Conservation (phyloP, 768 basidiomycete genomes). For the Panaeolus cyanescens region DNA sequence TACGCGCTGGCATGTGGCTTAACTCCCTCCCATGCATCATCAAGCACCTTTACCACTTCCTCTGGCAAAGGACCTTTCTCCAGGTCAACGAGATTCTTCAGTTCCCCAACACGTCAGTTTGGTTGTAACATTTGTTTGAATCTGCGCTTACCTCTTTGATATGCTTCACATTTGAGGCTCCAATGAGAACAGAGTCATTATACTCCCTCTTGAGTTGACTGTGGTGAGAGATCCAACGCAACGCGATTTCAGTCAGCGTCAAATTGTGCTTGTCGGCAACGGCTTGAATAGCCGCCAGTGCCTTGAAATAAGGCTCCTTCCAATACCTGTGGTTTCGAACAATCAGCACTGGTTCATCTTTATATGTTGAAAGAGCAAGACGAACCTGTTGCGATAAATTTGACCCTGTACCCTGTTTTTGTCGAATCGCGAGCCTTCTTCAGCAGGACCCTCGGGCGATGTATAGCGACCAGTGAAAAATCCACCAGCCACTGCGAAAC, state of each 20-base stretch:
- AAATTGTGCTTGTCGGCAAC: conserved; percentile 48
- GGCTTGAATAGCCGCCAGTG: conserved; percentile 42
- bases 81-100: conserved; percentile 51
- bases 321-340: conserved; percentile 41
- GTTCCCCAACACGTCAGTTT: no score
- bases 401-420: conserved; percentile 44
- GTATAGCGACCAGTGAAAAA: conserved; percentile 58
- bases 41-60: conserved; percentile 50
- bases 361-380: conserved; percentile 12
- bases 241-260: conserved; percentile 53
- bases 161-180: conserved; percentile 59
- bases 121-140: neutral
- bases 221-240: conserved; percentile 67
- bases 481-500: conserved; percentile 55
- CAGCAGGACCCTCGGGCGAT: conserved; percentile 38
- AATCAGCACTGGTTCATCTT: neutral
- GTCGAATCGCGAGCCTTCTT: conserved; percentile 62
- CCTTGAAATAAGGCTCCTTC: conserved; percentile 54
- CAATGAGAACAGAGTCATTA: conserved; percentile 59
- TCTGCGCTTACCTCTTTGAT: conserved; percentile 45
- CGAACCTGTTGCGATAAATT: conserved; percentile 41
- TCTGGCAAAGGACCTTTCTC: conserved; percentile 63
- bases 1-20: conserved; percentile 43
- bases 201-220: conserved; percentile 47
- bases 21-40: conserved; percentile 51